phyloP scores from a whole-genome alignment of 129 eudicot genomes.

The Flaveria trinervia region DNA sequence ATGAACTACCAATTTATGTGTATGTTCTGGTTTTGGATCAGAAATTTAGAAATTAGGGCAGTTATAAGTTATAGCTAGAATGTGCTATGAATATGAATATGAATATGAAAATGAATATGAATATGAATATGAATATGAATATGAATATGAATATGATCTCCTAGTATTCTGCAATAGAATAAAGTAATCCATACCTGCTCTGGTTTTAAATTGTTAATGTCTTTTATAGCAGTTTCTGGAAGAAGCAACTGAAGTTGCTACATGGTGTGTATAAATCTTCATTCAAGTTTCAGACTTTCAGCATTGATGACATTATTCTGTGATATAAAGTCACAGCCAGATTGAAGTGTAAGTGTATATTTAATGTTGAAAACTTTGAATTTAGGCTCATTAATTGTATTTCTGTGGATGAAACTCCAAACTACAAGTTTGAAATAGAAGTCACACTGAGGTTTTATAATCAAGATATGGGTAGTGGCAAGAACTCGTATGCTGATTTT shows the following conservation, averaged over 20 bases:
- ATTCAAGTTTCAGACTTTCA: conserved; percentile 16
- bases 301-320: conserved; percentile 14
- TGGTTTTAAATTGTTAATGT: not conserved
- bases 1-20: not conserved
- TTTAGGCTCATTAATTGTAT: conserved; percentile 21
- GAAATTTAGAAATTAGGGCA: not conserved
- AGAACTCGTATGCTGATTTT: not conserved
- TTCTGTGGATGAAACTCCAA: not conserved
- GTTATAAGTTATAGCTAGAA: not conserved
- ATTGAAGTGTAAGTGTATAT: conserved; percentile 27
- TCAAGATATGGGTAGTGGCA: not conserved
- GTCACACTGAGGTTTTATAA: not conserved
- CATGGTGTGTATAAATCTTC: conserved; percentile 11
- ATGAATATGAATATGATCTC: not conserved
- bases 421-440: not conserved
- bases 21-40: not conserved
- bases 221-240: conserved; percentile 5
- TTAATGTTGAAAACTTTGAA: not conserved
- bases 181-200: not conserved
- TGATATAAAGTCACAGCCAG: conserved; percentile 13
- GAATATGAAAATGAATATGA: not conserved
- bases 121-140: not conserved
- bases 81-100: not conserved
- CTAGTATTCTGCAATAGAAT: conserved; percentile 3
- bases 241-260: conserved; percentile 25